Evolutionary conservation across 2,329 filamentous ascomycete genomes (phyloP).

Genomic region (Neoascochyta sp.): DNA sequence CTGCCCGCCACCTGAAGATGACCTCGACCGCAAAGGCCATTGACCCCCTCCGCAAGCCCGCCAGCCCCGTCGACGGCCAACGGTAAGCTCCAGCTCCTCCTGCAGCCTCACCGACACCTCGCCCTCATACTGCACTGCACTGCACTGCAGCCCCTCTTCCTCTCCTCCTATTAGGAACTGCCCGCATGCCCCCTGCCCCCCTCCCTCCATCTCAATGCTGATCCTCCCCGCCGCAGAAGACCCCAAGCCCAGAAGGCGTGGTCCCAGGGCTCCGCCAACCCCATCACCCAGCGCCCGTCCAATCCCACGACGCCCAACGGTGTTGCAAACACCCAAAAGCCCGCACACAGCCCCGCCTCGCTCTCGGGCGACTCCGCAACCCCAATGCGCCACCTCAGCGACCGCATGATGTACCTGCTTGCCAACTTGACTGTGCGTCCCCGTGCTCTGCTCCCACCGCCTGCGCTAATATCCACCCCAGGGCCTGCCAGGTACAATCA

Average conservation of each 20-base stretch:
- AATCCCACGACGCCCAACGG: constrained; percentile 53
- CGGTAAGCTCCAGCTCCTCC: constrained; percentile 44
- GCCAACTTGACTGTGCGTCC: constrained; percentile 56
- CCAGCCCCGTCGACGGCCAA: constrained; percentile 53
- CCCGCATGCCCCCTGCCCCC: background rate
- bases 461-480: constrained; percentile 30
- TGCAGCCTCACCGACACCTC: background rate
- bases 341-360: constrained; percentile 35
- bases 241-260: constrained; percentile 57
- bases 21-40: constrained; percentile 49
- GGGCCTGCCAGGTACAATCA: constrained; percentile 55
- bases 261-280: constrained; percentile 56
- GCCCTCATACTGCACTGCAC: background rate
- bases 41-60: constrained; percentile 54
- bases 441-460: background rate
- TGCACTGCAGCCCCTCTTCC: background rate
- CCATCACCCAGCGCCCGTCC: constrained; percentile 56
- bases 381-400: constrained; percentile 57
- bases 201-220: constrained; percentile 19
- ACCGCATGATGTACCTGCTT: constrained; percentile 57
- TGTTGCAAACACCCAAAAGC: constrained; percentile 42
- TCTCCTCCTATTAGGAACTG: background rate
- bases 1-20: constrained; percentile 48
- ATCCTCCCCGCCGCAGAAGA: constrained; percentile 40
- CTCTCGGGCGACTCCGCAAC: constrained; percentile 49